Evolutionary conservation across 306 rosid genomes (phyloP), one percentile per base, ranked within the genome.

Genomic region (Urtica urens): DNA sequence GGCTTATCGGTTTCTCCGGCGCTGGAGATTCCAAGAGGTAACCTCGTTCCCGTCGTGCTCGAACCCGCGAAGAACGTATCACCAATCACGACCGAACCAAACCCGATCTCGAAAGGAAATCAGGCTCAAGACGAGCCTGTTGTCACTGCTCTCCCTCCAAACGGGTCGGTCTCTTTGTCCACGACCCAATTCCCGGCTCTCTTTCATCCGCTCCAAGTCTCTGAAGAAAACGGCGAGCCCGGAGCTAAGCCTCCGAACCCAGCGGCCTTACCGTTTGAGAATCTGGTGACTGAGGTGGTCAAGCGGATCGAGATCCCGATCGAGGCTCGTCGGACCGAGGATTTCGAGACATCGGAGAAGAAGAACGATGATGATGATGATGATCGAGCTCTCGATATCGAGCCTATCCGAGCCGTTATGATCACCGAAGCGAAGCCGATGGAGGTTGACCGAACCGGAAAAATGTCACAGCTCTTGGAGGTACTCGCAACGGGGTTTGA

Each of bases 401-500:
- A 70, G 54, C 82, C 94, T 63, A 67, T 78, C 65, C 87, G 78
- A 59, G 76, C 83, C 29, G 65, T 68, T 31, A 75, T 69, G 42
- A 63, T 71, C 42, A 41, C 18, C 52, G 72, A 45, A 61, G 42
- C 73, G 29, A 66, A 58, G 46, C 61, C 79, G 35, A 30, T 48
- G 17, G 72, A 70, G 65, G 64, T 51, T 38, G 34, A 49, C 27
- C 71, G 65, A 64, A 73, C 71, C 51, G 77, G 72, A 24, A 73
- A 66, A 72, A 71, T 84, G 87, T 66, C 72, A 7, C 81, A 79
- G 67, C 71, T 77, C 21, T 71, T 80, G 62, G 94, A 90, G 95
- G 97, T 90, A 81, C 53, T 47, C 56, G 46, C 33, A 65, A 33
- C 45, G n/a, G n/a, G n/a, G n/a, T 3, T 8, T 63, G 21, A 42